Evolutionary conservation across 169 alveolate species (phyloP).

Genomic region (Plasmodium vivax): DNA sequence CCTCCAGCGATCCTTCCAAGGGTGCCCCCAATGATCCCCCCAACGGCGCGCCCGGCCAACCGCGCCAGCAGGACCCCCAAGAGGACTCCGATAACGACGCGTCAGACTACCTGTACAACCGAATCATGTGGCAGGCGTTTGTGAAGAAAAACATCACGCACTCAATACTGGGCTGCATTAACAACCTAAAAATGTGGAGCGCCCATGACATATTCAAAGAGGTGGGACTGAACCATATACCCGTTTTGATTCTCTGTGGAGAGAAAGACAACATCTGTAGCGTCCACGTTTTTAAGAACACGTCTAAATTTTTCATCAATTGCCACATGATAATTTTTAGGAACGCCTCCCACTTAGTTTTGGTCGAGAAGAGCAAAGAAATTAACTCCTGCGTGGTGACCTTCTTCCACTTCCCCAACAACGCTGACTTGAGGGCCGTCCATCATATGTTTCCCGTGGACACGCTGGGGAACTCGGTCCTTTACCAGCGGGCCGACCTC

Average conservation of each 20-base stretch:
- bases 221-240: conserved; percentile 71
- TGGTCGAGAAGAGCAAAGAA: conserved; percentile 44
- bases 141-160: conserved; percentile 79
- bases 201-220: conserved; percentile 77
- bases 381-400: conserved; percentile 42
- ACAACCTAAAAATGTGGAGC: conserved; percentile 85
- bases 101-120: conserved; percentile 72
- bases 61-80: not conserved
- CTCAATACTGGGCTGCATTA: conserved; percentile 80
- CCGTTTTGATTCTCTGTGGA: conserved; percentile 58
- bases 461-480: conserved; percentile 17
- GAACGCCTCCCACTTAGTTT: conserved; percentile 71
- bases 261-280: conserved; percentile 71
- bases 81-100: conserved; percentile 34
- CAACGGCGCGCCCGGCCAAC: not conserved
- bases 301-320: conserved; percentile 43
- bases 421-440: conserved; percentile 23
- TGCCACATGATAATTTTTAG: conserved; percentile 64
- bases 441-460: conserved; percentile 61
- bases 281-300: conserved; percentile 43
- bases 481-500: not conserved
- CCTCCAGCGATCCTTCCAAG: too few relatives aligned
- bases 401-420: conserved; percentile 56
- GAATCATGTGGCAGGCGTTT: conserved; percentile 83
- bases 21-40: not conserved